Base-by-base conservation (phyloP, 1,139 yeast species). In the Yamadazyma membranifaciens region DNA sequence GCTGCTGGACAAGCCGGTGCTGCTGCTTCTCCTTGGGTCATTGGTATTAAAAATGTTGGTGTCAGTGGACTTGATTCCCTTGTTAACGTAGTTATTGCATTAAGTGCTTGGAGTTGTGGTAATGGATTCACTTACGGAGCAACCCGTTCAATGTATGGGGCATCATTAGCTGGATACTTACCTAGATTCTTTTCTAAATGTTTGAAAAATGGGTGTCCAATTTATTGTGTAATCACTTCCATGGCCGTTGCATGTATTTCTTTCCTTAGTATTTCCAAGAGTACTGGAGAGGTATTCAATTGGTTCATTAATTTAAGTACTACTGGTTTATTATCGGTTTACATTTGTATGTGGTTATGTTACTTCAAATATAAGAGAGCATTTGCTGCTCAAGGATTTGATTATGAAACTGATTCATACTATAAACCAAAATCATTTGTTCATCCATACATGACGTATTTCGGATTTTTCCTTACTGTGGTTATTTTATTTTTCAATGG, bases 291-390 rank as follows among this genome's bases (percentile, higher is more conserved):
- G n/a, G 72, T 65, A 2, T 65, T 67, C 52, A 59, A 60, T 47
- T 67, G 72, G 72, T 65, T 67, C 40, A 55, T 65, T 45, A 65
- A 65, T 48, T 61, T 67, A 50, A 56, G 67, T 36, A 79, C 83
- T 14, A 77, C 80, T 20, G 78, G 81, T 9, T 63, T 78, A 36
- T 70, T 79, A 49, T 60, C 77, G 45, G 35, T 33, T 14, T 79
- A 80, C 67, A 63, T 73, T 10, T 64, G 72, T 43, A 70, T 78
- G 42, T 75, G 80, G 57, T 57, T 68, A 49, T 57, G 72, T 41
- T 79, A 75, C 55, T 66, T 66, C 55, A 62, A 63, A 46, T 65
- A 67, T 48, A 60, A 62, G 46, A 55, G 42, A 37, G 70, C 69
- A 0, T 57, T 62, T 47, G 51, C 42, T 11, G 69, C 63, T 6